Conservation (phyloP, 202 grass and related monocot species). For the Panicum hallii region DNA sequence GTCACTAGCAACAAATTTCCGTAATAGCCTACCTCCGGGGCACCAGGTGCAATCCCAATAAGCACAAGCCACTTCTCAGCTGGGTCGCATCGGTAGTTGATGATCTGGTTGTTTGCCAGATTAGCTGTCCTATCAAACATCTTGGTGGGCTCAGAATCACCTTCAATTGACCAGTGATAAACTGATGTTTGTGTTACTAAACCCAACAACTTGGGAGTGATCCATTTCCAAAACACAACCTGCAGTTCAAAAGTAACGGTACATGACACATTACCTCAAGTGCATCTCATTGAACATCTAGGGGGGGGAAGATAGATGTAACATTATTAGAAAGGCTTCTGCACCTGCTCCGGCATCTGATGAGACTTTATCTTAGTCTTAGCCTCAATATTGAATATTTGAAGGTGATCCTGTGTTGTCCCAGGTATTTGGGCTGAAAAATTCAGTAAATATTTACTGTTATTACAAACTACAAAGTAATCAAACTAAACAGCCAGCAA, state of each 20-base stretch:
- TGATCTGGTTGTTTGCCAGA: conserved; percentile 85
- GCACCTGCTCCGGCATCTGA: conserved; percentile 97
- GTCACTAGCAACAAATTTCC: background rate
- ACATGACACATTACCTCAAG: conserved; percentile 19
- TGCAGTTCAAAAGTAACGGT: conserved; percentile 35
- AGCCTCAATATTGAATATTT: conserved; percentile 93
- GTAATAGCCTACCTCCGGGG: conserved; percentile 66
- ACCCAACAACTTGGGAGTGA: conserved; percentile 88
- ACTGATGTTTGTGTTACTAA: conserved; percentile 86
- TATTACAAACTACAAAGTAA: background rate
- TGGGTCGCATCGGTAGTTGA: conserved; percentile 89
- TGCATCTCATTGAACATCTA: conserved; percentile 1
- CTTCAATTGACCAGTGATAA: conserved; percentile 80
- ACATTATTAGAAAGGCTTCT: conserved; percentile 9
- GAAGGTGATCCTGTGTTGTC: conserved; percentile 92
- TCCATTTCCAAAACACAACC: conserved; percentile 99
- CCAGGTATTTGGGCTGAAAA: conserved; percentile 91
- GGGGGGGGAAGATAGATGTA: background rate
- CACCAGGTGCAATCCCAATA: conserved; percentile 96
- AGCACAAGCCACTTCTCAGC: conserved; percentile 94
- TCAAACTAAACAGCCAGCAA: background rate
- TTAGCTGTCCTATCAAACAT: conserved; percentile 98
- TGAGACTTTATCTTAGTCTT: conserved; percentile 96
- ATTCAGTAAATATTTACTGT: conserved; percentile 10
- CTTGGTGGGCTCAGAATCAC: conserved; percentile 82